A percentile compares a stretch with the other conserved stretches of the same genome.
Conservation (phyloP, 768 basidiomycete genomes). For the Austroboletus eburneus region DNA sequence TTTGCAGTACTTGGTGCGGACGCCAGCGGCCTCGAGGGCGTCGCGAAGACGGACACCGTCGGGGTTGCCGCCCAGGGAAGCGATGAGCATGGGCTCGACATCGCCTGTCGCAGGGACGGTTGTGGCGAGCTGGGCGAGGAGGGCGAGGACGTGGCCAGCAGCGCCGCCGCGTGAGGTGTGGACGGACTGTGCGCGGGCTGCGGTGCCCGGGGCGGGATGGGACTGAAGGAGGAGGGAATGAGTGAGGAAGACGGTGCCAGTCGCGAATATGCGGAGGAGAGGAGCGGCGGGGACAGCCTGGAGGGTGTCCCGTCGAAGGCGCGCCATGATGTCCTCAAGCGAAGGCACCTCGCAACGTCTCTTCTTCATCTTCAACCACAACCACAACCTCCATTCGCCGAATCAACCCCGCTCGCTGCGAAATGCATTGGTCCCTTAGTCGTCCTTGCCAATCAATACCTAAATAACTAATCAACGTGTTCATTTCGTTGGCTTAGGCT, state of each 20-base stretch:
- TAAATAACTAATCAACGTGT: too few relatives aligned
- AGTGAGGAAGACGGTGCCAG: conserved; percentile 77
- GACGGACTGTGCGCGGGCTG: conserved; percentile 69
- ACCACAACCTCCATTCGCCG: neutral
- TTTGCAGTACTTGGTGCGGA: conserved; percentile 71
- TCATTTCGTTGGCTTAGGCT: too few relatives aligned
- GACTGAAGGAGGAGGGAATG: conserved; percentile 62
- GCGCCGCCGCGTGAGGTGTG: conserved; percentile 65
- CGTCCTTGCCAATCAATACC: too few relatives aligned
- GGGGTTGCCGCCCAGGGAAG: conserved; percentile 67
- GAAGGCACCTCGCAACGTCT: neutral
- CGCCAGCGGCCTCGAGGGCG: conserved; percentile 63
- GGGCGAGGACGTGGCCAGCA: conserved; percentile 63
- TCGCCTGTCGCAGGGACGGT: conserved; percentile 25
- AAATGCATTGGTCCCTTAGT: too few relatives aligned
- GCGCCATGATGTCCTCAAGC: conserved; percentile 19
- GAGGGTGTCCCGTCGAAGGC: conserved; percentile 26
- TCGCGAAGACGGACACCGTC: conserved; percentile 61
- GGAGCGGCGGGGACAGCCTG: conserved; percentile 14
- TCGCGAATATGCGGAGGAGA: conserved; percentile 64
- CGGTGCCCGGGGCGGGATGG: conserved; percentile 55
- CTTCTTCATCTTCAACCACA: neutral
- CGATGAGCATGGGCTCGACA: conserved; percentile 59
- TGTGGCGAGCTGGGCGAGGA: conserved; percentile 61
- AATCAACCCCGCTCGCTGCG: too few relatives aligned